Evolutionary conservation across 2,329 filamentous ascomycete species (phyloP), one percentile per base, ranked within the genome.

Genomic region (Acrocalymma vagum): DNA sequence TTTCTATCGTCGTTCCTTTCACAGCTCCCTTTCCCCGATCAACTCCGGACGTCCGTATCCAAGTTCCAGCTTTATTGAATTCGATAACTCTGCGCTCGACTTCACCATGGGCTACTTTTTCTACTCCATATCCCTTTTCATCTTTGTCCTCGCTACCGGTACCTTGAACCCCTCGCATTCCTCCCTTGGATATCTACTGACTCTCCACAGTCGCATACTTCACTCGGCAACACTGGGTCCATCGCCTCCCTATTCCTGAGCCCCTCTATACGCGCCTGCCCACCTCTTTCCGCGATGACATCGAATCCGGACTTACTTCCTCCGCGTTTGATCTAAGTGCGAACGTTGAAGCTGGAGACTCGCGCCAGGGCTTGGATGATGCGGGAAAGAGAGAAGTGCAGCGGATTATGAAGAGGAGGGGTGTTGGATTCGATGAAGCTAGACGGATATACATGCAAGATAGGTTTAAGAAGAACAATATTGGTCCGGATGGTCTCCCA

Each of bases 391-490:
- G 79, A 25, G 90, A 95, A 70, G 85, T 99, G 27, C 81, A 91
- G 60, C 82, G 81, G 58, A 92, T 99, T 57, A 99, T 99, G 94
- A 93, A 90, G 81, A 85, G 80, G 67, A 80, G 85, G 51, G 81
- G 85, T 43, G 82, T 97, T 51, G 82, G 79, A 46, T 99, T 99
- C 67, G 93, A 99, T 72, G 90, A 96, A 74, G 94, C 93, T 25
- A 81, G 94, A 57, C 81, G 89, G 60, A 80, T 90, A 29, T 95
- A 88, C 67, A 94, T 91, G 73, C 88, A 96, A 74, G 84, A 88
- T 59, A 79, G 85, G 42, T 96, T 99, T 73, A 84, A 84, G 66
- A 90, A 85, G 66, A 90, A 95, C 61, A 88, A 89, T 35, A 96
- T 99, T 66, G 90, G 86, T 1, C 80, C 88, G 5, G 94, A 99